A percentile compares a stretch with the other conserved stretches of the same genome.
Evolutionary conservation across 495 filamentous ascomycete genomes (phyloP).

Genomic region (Pyrenula aspistea): DNA sequence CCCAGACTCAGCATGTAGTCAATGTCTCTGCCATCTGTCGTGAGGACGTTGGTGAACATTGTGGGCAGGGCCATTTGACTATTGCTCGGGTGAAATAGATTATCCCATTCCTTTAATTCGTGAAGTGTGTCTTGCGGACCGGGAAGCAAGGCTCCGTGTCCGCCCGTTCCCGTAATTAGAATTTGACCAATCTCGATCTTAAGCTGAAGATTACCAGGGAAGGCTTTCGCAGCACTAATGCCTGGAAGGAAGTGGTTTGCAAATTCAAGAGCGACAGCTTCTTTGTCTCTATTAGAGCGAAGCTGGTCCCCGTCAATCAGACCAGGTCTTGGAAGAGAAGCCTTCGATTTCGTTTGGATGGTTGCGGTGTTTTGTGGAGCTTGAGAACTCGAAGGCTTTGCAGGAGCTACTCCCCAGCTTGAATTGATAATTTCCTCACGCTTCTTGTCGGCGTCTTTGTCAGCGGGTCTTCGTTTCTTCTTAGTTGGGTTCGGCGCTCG

Average conservation of each 20-base stretch:
- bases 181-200: slow-evolving; percentile 27
- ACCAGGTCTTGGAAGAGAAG: too few species aligned
- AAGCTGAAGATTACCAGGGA: slow-evolving; percentile 19
- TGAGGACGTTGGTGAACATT: slow-evolving; percentile 21
- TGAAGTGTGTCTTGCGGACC: slow-evolving; percentile 11
- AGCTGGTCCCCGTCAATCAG: too few species aligned
- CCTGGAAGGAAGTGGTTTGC: slow-evolving; percentile 7
- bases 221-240: slow-evolving; percentile 16
- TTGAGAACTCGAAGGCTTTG: not conserved
- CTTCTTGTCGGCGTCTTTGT: not conserved
- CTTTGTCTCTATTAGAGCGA: too few species aligned
- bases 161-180: slow-evolving; percentile 1
- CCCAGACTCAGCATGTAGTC: slow-evolving; percentile 23
- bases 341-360: too few species aligned
- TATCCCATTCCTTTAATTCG: slow-evolving; percentile 13
- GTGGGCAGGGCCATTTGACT: slow-evolving; percentile 9
- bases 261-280: not conserved
- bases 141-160: slow-evolving; percentile 4
- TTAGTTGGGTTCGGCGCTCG: not conserved
- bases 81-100: slow-evolving; percentile 12
- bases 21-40: slow-evolving; percentile 22
- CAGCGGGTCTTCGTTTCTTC: not conserved
- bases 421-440: not conserved
- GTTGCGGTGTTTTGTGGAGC: not conserved
- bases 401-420: not conserved